Evolutionary conservation across 2,329 filamentous ascomycete species (phyloP).

Genomic region (Onygenales sp.): DNA sequence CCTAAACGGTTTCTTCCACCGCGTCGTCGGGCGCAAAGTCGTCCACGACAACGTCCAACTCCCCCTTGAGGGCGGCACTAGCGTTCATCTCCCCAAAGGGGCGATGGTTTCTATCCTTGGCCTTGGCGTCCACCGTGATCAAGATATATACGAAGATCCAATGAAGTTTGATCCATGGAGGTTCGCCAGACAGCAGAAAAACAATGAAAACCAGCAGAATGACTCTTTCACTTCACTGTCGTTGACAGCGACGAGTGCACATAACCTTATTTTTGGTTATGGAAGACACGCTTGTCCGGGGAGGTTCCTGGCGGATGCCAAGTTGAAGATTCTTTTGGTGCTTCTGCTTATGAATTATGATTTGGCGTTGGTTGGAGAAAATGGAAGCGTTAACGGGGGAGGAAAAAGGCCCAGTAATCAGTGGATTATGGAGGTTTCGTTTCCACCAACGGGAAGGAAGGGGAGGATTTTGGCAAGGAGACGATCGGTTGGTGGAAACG

Average conservation of each 20-base stretch:
- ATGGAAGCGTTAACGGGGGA: not conserved
- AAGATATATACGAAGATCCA: not conserved
- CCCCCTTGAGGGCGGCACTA: not conserved
- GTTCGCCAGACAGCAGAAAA: not conserved
- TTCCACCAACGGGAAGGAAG: not conserved
- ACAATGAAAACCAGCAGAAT: not conserved
- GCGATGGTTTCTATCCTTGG: not conserved
- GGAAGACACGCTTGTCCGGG: not conserved
- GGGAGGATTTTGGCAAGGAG: not conserved
- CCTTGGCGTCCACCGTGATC: not conserved
- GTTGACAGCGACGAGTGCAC: not conserved
- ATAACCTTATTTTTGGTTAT: not conserved
- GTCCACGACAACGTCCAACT: constrained; percentile 6
- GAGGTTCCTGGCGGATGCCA: not conserved
- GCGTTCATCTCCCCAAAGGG: not conserved
- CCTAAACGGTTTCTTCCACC: constrained; percentile 20
- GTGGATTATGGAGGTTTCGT: not conserved
- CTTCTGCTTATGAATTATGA: not conserved
- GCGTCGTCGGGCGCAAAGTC: constrained; percentile 19
- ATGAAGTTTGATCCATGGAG: not conserved
- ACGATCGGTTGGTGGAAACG: no score
- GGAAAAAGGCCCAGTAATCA: not conserved
- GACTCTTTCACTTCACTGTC: not conserved
- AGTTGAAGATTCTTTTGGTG: not conserved
- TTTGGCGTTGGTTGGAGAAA: not conserved